Conservation (phyloP, 83 land plant genomes). For the Thuja plicata region DNA sequence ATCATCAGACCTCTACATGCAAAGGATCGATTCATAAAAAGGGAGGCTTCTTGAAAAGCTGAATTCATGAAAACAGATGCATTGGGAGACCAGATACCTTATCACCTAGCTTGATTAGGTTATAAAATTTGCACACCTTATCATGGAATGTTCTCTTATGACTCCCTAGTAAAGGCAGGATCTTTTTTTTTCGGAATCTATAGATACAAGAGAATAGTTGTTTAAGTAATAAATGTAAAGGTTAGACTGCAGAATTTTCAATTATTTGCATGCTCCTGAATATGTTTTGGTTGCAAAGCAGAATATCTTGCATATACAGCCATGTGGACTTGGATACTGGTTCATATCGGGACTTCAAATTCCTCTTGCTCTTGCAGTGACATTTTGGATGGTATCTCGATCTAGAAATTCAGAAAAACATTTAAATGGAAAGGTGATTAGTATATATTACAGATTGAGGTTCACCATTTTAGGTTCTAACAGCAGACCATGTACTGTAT, state of each 20-base stretch:
- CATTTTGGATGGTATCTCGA: constrained; percentile 36
- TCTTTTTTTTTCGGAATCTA: neutral
- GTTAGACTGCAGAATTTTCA: neutral
- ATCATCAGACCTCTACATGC: neutral
- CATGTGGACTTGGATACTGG: constrained; percentile 80
- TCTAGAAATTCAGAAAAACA: neutral
- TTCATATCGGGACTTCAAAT: constrained; percentile 54
- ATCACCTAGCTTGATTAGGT: neutral
- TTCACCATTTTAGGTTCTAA: neutral
- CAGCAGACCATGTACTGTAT: neutral
- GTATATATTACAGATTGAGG: neutral
- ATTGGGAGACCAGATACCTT: neutral
- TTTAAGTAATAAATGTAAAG: neutral
- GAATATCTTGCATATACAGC: constrained; percentile 42
- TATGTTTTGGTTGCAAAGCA: constrained; percentile 16
- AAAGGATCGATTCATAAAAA: neutral
- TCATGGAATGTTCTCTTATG: neutral
- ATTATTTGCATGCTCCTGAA: neutral
- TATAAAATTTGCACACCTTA: neutral
- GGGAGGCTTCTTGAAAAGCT: neutral
- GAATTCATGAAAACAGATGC: neutral
- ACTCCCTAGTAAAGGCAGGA: neutral
- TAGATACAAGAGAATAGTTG: neutral
- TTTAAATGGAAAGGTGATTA: constrained; percentile 7
- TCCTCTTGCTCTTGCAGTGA: constrained; percentile 62